Percentiles rank a stretch among this genome's conserved stretches.
phyloP scores from a whole-genome alignment of 805 yeast genomes.

The Ogataea degrootiae region DNA sequence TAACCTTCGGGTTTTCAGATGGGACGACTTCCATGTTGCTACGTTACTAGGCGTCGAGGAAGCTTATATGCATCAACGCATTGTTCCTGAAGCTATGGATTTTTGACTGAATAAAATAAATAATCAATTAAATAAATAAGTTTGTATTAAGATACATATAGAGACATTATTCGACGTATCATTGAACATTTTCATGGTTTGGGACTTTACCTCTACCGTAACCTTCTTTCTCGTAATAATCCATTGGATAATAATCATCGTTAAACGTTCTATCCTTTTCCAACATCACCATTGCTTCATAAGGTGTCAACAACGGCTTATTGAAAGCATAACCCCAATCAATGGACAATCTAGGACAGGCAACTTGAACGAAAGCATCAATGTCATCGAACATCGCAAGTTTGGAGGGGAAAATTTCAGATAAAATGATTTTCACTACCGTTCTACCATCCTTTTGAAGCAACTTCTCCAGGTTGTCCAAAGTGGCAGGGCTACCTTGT shows the following conservation, averaged over 20 bases:
- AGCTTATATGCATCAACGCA: conserved; percentile 20
- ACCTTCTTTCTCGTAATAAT: conserved; percentile 84
- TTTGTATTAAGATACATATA: not conserved
- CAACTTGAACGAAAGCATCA: conserved; percentile 95
- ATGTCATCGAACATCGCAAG: conserved; percentile 87
- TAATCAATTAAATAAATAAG: conserved; percentile 9
- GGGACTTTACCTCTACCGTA: conserved; percentile 87
- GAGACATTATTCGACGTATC: not conserved
- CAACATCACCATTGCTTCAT: conserved; percentile 90
- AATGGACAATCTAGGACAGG: conserved; percentile 92
- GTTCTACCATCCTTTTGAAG: conserved; percentile 53
- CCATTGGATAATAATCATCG: conserved; percentile 83
- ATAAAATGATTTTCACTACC: conserved; percentile 76
- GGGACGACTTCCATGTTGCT: conserved; percentile 58
- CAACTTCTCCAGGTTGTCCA: conserved; percentile 56
- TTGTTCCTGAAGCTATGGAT: not conserved
- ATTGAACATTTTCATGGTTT: conserved; percentile 23
- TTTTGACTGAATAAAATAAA: not conserved
- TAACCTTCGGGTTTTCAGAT: conserved; percentile 34
- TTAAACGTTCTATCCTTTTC: conserved; percentile 65
- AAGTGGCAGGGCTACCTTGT: conserved; percentile 83
- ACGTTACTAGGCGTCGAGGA: conserved; percentile 68
- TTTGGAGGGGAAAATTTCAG: conserved; percentile 92
- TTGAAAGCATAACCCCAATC: conserved; percentile 99
- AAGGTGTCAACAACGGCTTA: conserved; percentile 89